These are phyloP conservation scores for Diaporthe australafricana DNA, from an alignment of 2,329 filamentous ascomycete genomes.

Conservation along the genomic window DNA sequence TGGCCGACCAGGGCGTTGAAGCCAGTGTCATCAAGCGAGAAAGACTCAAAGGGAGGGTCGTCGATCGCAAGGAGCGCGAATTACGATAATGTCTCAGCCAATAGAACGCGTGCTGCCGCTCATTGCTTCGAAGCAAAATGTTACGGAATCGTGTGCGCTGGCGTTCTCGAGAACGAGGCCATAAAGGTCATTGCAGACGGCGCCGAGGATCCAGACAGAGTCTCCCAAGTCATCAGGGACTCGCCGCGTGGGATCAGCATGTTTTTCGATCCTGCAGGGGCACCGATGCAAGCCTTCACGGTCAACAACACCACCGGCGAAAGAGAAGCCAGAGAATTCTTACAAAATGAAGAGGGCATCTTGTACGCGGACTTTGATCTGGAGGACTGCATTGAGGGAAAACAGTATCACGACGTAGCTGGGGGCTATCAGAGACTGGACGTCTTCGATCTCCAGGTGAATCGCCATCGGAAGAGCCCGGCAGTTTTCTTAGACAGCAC, in stretches of 20 bases:
- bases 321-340: constrained; percentile 32
- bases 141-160: constrained; percentile 34
- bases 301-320: constrained; percentile 2
- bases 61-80: background rate
- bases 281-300: constrained; percentile 5
- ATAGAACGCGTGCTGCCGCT: constrained; percentile 21
- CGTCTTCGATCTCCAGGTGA: constrained; percentile 29
- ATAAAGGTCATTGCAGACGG: constrained; percentile 7
- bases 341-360: constrained; percentile 31
- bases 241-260: constrained; percentile 5
- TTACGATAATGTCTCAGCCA: constrained; percentile 22
- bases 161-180: constrained; percentile 34
- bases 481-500: background rate
- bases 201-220: constrained; percentile 1
- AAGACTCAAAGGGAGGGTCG: background rate
- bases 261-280: constrained; percentile 4
- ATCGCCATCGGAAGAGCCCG: constrained; percentile 9
- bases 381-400: constrained; percentile 30
- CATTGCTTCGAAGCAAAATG: constrained; percentile 38
- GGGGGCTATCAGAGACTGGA: constrained; percentile 40
- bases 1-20: constrained; percentile 6
- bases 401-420: constrained; percentile 37
- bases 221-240: constrained; percentile 2
- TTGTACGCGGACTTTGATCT: constrained; percentile 36
- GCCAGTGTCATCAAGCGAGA: constrained; percentile 26